Conservation (phyloP, 495 filamentous ascomycete genomes). For the Lophium mytilinum region DNA sequence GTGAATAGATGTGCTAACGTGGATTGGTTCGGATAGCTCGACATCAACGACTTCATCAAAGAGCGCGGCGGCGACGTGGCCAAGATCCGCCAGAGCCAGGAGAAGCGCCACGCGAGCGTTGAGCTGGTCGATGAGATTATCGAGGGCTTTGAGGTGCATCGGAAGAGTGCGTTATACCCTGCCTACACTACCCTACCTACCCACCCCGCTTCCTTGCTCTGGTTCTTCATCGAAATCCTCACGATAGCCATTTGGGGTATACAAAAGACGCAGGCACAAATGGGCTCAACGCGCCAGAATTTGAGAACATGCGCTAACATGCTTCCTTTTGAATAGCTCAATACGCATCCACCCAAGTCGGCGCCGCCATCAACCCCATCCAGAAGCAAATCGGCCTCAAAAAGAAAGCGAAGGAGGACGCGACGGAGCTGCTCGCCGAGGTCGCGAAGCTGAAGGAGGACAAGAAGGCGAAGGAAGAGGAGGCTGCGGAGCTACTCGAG, state of each 20-base stretch:
- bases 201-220: too few relatives aligned
- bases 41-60: constrained; percentile 71
- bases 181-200: not conserved
- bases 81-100: constrained; percentile 81
- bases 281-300: not conserved
- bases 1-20: too few relatives aligned
- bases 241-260: too few relatives aligned
- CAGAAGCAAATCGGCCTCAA: constrained; percentile 86
- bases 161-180: constrained; percentile 51
- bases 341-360: constrained; percentile 72
- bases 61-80: constrained; percentile 85
- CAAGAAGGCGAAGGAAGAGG: constrained; percentile 68
- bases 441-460: constrained; percentile 69
- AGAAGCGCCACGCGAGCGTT: constrained; percentile 67
- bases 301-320: too few relatives aligned
- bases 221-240: too few relatives aligned
- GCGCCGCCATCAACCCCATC: constrained; percentile 68
- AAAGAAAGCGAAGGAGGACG: constrained; percentile 93
- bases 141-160: constrained; percentile 76
- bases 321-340: constrained; percentile 46
- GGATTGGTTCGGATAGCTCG: constrained; percentile 41
- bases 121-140: constrained; percentile 87
- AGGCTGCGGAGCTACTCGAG: constrained; percentile 63
- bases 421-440: constrained; percentile 60
- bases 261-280: too few relatives aligned